phyloP scores from a whole-genome alignment of 352 stramenopile genomes.

The Phytophthora palmivora region DNA sequence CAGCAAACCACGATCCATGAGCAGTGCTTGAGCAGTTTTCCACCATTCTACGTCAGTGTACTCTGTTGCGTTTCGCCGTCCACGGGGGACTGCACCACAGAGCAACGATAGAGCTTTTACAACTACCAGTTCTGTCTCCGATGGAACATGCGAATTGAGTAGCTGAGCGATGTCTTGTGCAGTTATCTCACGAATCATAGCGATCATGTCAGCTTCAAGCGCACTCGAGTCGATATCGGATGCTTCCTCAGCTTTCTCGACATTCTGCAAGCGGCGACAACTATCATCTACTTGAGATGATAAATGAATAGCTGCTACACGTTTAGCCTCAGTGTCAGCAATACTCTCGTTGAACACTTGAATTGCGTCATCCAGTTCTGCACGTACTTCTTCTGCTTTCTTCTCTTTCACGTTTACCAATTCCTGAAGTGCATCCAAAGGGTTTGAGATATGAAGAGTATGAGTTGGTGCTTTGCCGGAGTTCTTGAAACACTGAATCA shows the following conservation, averaged over 20 bases:
- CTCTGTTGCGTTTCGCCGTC: conserved; percentile 58
- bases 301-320: conserved; percentile 45
- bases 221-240: conserved; percentile 58
- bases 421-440: conserved; percentile 27
- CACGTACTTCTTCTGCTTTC: conserved; percentile 12
- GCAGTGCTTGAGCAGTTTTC: conserved; percentile 77
- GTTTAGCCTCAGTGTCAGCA: conserved; percentile 77
- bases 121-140: conserved; percentile 58
- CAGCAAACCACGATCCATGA: conserved; percentile 81
- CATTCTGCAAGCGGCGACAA: conserved; percentile 55
- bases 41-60: conserved; percentile 85
- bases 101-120: conserved; percentile 84
- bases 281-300: conserved; percentile 66
- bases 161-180: conserved; percentile 75
- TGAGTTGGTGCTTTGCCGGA: conserved; percentile 28
- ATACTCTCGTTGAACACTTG: conserved; percentile 71
- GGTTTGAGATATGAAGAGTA: conserved; percentile 6
- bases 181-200: conserved; percentile 71
- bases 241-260: conserved; percentile 54
- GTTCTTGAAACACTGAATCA: conserved; percentile 53
- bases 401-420: conserved; percentile 32
- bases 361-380: conserved; percentile 54
- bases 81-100: conserved; percentile 61
- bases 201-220: conserved; percentile 68
- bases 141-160: conserved; percentile 64